Evolutionary conservation across 177 flowering plant species (phyloP).

Genomic region (Telopea speciosissima): DNA sequence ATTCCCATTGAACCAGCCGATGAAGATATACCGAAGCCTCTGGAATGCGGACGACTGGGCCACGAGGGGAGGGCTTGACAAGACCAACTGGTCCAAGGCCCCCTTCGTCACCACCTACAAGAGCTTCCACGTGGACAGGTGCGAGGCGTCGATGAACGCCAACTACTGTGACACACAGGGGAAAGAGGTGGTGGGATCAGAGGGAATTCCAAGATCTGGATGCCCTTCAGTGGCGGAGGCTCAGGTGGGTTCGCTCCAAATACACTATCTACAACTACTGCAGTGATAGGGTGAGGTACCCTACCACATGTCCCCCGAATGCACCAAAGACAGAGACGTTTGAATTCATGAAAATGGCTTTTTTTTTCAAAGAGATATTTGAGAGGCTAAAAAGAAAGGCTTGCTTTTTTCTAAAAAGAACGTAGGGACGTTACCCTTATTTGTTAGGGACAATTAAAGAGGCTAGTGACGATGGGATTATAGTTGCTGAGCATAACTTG

Average conservation of each 20-base stretch:
- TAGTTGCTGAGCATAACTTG: no score
- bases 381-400: no score
- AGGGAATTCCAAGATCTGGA: constrained; percentile 34
- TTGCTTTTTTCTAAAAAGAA: no score
- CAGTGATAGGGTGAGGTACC: constrained; percentile 26
- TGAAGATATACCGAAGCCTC: constrained; percentile 37
- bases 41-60: constrained; percentile 41
- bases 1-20: constrained; percentile 36
- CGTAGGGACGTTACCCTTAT: no score
- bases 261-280: constrained; percentile 38
- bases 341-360: constrained; percentile 2
- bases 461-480: no score
- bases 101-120: constrained; percentile 30
- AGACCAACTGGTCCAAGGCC: constrained; percentile 38
- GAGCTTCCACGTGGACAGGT: constrained; percentile 34
- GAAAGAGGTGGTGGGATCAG: constrained; percentile 34
- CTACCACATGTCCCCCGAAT: constrained; percentile 22
- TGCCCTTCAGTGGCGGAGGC: constrained; percentile 24
- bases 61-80: constrained; percentile 38
- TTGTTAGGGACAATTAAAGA: no score
- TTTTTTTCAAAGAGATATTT: no score
- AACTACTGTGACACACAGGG: constrained; percentile 27
- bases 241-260: constrained; percentile 23
- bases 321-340: constrained; percentile 25
- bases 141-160: constrained; percentile 23